Evolutionary conservation across 2,329 filamentous ascomycete genomes (phyloP).

Genomic region (Neodidymelliopsis sp.): DNA sequence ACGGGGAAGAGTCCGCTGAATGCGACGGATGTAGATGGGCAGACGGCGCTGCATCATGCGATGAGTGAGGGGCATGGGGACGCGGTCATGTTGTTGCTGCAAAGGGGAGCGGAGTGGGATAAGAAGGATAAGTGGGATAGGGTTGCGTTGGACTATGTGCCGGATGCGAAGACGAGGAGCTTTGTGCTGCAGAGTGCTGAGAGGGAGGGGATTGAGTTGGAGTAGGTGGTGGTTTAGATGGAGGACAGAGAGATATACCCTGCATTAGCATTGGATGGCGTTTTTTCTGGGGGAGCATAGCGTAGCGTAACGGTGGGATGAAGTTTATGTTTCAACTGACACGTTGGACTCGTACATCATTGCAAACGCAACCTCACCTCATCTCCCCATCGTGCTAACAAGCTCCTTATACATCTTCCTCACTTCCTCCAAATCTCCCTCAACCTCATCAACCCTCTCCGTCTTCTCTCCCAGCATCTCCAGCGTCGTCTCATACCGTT

Average conservation of each 20-base stretch:
- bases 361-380: neutral
- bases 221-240: constrained; percentile 19
- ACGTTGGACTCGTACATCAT: neutral
- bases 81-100: constrained; percentile 81
- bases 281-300: too few species aligned
- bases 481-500: constrained; percentile 86
- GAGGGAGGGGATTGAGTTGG: constrained; percentile 78
- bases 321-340: too few species aligned
- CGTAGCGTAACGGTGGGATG: neutral
- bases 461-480: constrained; percentile 98
- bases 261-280: constrained; percentile 16
- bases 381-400: constrained; percentile 73
- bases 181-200: constrained; percentile 83
- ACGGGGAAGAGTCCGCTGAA: constrained; percentile 82
- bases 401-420: constrained; percentile 97
- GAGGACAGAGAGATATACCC: constrained; percentile 13
- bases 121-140: constrained; percentile 76
- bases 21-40: constrained; percentile 80
- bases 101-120: constrained; percentile 81
- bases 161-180: constrained; percentile 81
- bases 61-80: constrained; percentile 80
- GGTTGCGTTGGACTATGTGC: constrained; percentile 80
- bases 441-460: constrained; percentile 90
- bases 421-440: constrained; percentile 86
- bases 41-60: constrained; percentile 88